These are phyloP conservation scores for Rhynchosporium agropyri DNA, from an alignment of 2,329 filamentous ascomycete genomes.

Conservation along the genomic window DNA sequence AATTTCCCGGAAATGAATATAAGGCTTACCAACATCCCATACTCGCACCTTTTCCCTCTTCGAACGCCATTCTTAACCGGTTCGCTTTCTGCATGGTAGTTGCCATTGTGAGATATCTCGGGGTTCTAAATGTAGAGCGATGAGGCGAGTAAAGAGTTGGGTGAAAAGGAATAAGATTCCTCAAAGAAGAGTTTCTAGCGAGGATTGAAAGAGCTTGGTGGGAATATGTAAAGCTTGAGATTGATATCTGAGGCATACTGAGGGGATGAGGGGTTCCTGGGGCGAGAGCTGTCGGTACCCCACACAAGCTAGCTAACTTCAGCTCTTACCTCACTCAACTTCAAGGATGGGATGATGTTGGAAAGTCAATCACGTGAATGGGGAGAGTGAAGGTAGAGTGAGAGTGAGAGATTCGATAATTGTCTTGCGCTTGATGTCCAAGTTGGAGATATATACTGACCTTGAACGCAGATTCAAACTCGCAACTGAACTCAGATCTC, in stretches of 20 bases:
- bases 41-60: conserved; percentile 49
- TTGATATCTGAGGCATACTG: neutral
- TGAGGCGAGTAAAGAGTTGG: neutral
- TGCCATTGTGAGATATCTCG: conserved; percentile 30
- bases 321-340: neutral
- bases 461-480: no score
- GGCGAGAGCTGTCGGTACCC: neutral
- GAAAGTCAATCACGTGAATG: neutral
- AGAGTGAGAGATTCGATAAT: no score
- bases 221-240: neutral
- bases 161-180: neutral
- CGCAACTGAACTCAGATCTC: no score
- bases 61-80: conserved; percentile 53
- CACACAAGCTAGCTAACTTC: neutral
- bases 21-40: conserved; percentile 53
- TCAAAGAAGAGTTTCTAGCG: neutral
- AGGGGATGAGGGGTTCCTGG: neutral
- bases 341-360: conserved; percentile 13
- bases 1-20: neutral
- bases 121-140: neutral
- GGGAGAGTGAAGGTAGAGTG: neutral
- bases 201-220: neutral
- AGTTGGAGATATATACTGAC: no score
- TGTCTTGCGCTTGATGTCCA: no score
- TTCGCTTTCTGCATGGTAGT: conserved; percentile 46